A percentile compares a stretch with the other conserved stretches of the same genome.
These are phyloP conservation scores for Paspalum notatum DNA, from an alignment of 176 grass and related monocot genomes.

Conservation along the genomic window DNA sequence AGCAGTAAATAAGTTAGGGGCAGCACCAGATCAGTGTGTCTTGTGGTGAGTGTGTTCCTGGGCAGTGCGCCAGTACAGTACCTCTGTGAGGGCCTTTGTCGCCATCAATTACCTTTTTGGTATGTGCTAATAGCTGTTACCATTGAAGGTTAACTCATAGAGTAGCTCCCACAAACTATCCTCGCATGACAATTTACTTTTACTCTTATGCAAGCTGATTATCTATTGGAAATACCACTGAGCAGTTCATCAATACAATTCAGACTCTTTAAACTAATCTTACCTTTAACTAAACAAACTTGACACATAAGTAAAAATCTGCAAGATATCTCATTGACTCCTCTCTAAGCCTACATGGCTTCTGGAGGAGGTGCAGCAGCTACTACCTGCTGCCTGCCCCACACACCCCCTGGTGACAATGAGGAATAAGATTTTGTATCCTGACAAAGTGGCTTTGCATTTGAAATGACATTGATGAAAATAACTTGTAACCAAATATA, in stretches of 20 bases:
- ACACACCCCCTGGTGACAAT: background rate
- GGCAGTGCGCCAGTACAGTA: too few species aligned
- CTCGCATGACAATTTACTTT: background rate
- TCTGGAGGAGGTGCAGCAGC: background rate
- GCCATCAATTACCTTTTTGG: background rate
- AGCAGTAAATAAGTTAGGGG: too few species aligned
- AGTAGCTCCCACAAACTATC: background rate
- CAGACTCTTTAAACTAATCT: background rate
- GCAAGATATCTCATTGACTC: background rate
- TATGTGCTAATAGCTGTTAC: background rate
- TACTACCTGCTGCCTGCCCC: background rate
- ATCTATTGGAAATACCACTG: background rate
- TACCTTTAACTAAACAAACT: background rate
- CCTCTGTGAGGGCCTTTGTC: too few species aligned
- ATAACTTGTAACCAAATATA: background rate
- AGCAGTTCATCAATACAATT: background rate
- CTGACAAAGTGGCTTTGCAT: constrained; percentile 16
- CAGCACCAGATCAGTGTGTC: too few species aligned
- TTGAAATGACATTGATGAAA: constrained; percentile 10
- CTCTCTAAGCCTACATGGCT: background rate
- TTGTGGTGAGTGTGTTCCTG: too few species aligned
- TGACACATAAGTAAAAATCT: background rate
- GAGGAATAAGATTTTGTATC: background rate
- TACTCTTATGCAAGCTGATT: background rate
- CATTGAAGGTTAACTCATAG: constrained; percentile 16